phyloP scores from a whole-genome alignment of 2,329 filamentous ascomycete genomes.

The Aspergillus fructus region DNA sequence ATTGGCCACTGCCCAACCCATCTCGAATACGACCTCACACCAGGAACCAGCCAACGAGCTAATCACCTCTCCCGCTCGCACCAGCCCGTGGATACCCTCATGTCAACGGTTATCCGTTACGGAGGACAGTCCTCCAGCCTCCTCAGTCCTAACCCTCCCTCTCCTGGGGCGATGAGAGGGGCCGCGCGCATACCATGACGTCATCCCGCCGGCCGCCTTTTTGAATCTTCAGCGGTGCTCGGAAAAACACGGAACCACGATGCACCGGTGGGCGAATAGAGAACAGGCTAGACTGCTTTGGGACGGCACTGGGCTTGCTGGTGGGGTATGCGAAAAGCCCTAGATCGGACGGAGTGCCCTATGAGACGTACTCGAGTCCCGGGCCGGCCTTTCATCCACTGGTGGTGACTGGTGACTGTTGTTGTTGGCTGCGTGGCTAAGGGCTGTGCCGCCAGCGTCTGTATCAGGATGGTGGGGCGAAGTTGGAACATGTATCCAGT shows the following conservation, averaged over 20 bases:
- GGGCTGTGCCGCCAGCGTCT: not conserved
- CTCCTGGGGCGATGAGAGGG: too few relatives aligned
- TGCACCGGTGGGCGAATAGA: conserved; percentile 24
- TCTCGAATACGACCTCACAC: not conserved
- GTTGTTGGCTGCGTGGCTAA: not conserved
- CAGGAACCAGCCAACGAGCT: not conserved
- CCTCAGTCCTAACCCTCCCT: too few relatives aligned
- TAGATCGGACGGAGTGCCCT: not conserved
- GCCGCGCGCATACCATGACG: not conserved
- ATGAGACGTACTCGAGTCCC: too few relatives aligned
- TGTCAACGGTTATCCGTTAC: not conserved
- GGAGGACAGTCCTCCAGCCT: conserved; percentile 25
- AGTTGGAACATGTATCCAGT: not conserved
- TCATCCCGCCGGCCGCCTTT: not conserved
- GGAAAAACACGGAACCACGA: conserved; percentile 15
- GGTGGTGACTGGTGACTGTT: too few relatives aligned
- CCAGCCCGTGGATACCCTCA: not conserved
- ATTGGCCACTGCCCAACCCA: not conserved
- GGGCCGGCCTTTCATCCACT: too few relatives aligned
- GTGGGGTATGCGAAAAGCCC: not conserved
- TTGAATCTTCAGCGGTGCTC: not conserved
- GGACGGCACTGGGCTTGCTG: not conserved
- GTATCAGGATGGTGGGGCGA: not conserved
- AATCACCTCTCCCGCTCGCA: not conserved
- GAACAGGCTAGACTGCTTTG: not conserved